These are phyloP conservation scores for Fusarium foetens DNA, from an alignment of 2,329 filamentous ascomycete genomes.

Conservation along the genomic window DNA sequence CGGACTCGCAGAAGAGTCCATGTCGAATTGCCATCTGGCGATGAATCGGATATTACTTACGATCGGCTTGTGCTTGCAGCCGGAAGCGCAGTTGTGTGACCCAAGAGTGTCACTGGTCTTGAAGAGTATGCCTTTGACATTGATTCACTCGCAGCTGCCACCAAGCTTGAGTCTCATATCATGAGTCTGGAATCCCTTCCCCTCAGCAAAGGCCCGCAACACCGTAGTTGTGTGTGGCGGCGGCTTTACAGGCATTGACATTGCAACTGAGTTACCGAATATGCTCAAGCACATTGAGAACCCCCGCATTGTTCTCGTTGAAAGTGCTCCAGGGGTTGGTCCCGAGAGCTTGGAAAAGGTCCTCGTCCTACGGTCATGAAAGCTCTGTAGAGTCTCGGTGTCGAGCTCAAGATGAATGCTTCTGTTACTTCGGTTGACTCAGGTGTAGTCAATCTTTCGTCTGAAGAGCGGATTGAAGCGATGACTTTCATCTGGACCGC, in stretches of 20 bases:
- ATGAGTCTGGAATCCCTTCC: slow-evolving; percentile 25
- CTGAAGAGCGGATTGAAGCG: slow-evolving; percentile 48
- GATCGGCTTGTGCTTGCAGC: slow-evolving; percentile 51
- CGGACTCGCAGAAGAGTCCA: slow-evolving; percentile 27
- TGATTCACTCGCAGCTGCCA: slow-evolving; percentile 45
- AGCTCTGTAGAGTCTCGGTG: slow-evolving; percentile 44
- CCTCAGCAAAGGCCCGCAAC: slow-evolving; percentile 41
- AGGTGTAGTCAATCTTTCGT: slow-evolving; percentile 39
- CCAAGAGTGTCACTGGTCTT: slow-evolving; percentile 42
- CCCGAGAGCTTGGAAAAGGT: slow-evolving; percentile 48
- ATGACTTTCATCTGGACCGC: slow-evolving; percentile 52
- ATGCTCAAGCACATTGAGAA: slow-evolving; percentile 31
- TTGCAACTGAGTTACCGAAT: slow-evolving; percentile 46
- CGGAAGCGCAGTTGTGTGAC: slow-evolving; percentile 48
- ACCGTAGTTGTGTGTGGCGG: slow-evolving; percentile 50
- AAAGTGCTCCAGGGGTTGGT: slow-evolving; percentile 43
- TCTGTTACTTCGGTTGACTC: slow-evolving; percentile 43
- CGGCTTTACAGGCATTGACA: slow-evolving; percentile 51
- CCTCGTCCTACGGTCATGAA: slow-evolving; percentile 48
- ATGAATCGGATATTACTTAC: slow-evolving; percentile 29
- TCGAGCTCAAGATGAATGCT: slow-evolving; percentile 47
- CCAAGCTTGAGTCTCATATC: slow-evolving; percentile 47
- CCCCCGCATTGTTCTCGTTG: slow-evolving; percentile 45
- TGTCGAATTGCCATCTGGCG: slow-evolving; percentile 7
- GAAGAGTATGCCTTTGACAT: slow-evolving; percentile 49